Conservation (phyloP, 805 yeast genomes). For the Candida sakaeoensis region DNA sequence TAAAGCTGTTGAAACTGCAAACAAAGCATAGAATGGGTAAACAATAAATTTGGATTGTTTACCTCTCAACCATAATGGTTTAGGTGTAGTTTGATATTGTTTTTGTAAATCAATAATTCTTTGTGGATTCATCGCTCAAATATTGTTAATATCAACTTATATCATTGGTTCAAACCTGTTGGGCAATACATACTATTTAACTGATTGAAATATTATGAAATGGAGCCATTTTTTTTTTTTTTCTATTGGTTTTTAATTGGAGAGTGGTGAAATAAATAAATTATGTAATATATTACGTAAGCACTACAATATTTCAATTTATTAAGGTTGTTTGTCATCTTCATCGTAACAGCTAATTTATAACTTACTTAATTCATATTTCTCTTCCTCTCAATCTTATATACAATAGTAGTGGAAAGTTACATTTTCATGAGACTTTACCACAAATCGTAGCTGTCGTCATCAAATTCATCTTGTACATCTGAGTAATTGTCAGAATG, state of each 20-base stretch:
- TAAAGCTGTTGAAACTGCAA: slow-evolving; percentile 60
- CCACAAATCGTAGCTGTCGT: slow-evolving; percentile 3
- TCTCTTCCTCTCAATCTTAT: too few relatives aligned
- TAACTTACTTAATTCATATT: too few relatives aligned
- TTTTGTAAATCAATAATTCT: slow-evolving; percentile 45
- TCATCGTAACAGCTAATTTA: neutral
- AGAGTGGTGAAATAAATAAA: neutral
- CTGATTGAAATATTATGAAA: slow-evolving; percentile 1
- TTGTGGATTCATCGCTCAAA: slow-evolving; percentile 42
- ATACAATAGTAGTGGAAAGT: too few relatives aligned
- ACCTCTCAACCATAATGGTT: slow-evolving; percentile 45
- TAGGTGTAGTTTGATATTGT: slow-evolving; percentile 40
- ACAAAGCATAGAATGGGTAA: slow-evolving; percentile 75
- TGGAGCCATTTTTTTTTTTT: slow-evolving; percentile 5
- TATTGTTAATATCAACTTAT: too few relatives aligned
- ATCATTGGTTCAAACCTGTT: too few relatives aligned
- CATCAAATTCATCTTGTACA: neutral
- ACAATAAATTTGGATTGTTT: slow-evolving; percentile 58
- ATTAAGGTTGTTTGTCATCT: neutral
- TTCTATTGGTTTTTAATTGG: slow-evolving; percentile 4
- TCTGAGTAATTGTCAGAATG: neutral
- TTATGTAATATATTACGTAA: slow-evolving; percentile 1
- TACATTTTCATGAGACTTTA: too few relatives aligned
- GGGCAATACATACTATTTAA: neutral
- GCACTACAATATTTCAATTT: neutral